These are phyloP conservation scores for Rhododendron henanense DNA, from an alignment of 148 eudicot genomes.

Conservation along the genomic window DNA sequence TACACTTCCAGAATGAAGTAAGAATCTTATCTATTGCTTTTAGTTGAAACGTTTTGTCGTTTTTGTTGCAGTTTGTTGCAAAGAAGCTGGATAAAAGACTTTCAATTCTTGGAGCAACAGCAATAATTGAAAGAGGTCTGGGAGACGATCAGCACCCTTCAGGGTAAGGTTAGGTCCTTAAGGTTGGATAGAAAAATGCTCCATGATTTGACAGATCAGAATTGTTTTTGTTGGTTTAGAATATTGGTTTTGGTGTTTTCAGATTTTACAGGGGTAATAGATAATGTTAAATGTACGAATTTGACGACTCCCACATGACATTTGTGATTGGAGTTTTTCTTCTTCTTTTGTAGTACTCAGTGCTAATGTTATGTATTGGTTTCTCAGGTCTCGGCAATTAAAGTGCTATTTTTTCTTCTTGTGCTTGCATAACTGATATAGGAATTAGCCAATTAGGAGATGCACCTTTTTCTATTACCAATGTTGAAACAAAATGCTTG, in stretches of 20 bases:
- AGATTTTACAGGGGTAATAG: background rate
- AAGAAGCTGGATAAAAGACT: slow-evolving; percentile 94
- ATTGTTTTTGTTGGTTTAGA: background rate
- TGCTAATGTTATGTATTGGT: background rate
- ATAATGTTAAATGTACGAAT: background rate
- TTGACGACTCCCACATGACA: background rate
- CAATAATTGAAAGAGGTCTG: slow-evolving; percentile 76
- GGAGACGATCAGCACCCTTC: slow-evolving; percentile 99
- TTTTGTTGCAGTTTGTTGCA: slow-evolving; percentile 76
- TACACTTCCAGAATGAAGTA: background rate
- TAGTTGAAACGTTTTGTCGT: background rate
- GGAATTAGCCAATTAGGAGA: background rate
- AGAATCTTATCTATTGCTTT: background rate
- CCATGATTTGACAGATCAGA: background rate
- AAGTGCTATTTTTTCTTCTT: background rate
- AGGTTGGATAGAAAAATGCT: background rate
- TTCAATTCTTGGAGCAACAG: slow-evolving; percentile 67
- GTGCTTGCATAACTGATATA: background rate
- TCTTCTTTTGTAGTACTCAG: background rate
- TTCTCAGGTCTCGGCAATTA: too few relatives aligned
- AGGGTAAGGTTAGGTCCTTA: slow-evolving; percentile 49
- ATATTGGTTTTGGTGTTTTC: background rate
- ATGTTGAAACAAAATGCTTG: background rate
- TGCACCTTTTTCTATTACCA: background rate
- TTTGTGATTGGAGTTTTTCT: background rate